Evolutionary conservation across 192 early-diverging fungal species (phyloP).

Genomic region (Coemansia sp.): DNA sequence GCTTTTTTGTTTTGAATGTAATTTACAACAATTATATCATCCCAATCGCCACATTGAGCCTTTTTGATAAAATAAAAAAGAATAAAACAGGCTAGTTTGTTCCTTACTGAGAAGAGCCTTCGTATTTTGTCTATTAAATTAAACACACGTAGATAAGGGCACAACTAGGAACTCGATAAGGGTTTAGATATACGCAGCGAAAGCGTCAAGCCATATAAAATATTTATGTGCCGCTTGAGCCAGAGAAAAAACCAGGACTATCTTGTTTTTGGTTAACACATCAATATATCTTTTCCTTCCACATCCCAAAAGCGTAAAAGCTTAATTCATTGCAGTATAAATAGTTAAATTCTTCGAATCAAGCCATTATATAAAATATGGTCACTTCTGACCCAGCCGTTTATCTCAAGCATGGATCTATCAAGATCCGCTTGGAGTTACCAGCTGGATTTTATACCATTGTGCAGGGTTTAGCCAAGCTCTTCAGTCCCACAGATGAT

Average conservation of each 20-base stretch:
- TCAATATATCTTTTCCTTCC: neutral
- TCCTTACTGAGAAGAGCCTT: no score
- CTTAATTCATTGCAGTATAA: no score
- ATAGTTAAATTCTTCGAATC: no score
- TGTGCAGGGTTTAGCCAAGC: neutral
- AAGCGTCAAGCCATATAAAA: no score
- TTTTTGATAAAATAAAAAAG: no score
- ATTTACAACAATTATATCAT: neutral
- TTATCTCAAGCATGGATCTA: neutral
- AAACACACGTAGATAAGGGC: no score
- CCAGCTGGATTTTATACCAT: neutral
- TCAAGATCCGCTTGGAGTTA: neutral
- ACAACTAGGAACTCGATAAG: no score
- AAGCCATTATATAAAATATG: neutral
- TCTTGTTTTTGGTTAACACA: neutral
- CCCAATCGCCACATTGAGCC: neutral
- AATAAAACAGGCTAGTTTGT: no score
- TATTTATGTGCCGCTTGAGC: neutral
- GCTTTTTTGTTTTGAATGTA: neutral
- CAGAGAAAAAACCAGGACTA: neutral
- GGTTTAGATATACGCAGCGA: no score
- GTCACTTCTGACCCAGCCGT: neutral
- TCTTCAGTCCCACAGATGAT: neutral
- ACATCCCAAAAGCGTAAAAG: no score
- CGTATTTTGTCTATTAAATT: no score